Evolutionary conservation across 2,329 filamentous ascomycete genomes (phyloP).

Genomic region (Conoideocrella luteorostrata): DNA sequence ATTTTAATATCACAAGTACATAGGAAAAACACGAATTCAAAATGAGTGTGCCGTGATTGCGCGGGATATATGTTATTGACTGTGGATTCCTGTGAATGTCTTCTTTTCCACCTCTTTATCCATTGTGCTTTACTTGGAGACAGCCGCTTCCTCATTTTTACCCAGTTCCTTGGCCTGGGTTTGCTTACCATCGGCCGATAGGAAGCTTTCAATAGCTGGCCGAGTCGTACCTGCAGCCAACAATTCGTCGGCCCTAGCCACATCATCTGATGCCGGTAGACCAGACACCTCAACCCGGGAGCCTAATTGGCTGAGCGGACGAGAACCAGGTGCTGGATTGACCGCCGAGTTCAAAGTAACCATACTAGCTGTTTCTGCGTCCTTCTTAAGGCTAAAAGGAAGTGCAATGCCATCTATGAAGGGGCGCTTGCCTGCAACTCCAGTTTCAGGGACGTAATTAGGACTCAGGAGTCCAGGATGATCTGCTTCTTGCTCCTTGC

Average conservation of each 20-base stretch:
- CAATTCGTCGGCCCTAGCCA: slow-evolving; percentile 9
- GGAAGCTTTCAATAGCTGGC: slow-evolving; percentile 40
- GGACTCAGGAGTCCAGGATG: slow-evolving; percentile 38
- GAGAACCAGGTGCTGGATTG: slow-evolving; percentile 23
- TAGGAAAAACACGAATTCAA: background rate
- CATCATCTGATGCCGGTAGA: slow-evolving; percentile 2
- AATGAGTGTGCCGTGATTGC: slow-evolving; percentile 8
- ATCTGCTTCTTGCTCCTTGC: slow-evolving; percentile 31
- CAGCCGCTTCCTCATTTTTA: background rate
- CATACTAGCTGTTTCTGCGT: slow-evolving; percentile 64
- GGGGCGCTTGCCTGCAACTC: slow-evolving; percentile 54
- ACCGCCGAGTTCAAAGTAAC: slow-evolving; percentile 50
- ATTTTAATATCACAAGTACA: no score
- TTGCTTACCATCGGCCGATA: slow-evolving; percentile 42
- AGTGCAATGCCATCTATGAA: slow-evolving; percentile 64
- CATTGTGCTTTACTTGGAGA: background rate
- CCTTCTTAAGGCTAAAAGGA: slow-evolving; percentile 62
- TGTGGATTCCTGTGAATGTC: background rate
- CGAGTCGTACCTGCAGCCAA: slow-evolving; percentile 17
- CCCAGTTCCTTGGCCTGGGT: slow-evolving; percentile 20
- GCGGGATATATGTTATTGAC: slow-evolving; percentile 11
- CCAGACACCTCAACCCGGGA: slow-evolving; percentile 5
- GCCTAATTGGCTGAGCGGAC: slow-evolving; percentile 25
- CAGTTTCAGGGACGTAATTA: slow-evolving; percentile 38
- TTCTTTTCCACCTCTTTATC: background rate